These are phyloP conservation scores for Tillandsia fasciculata DNA, from an alignment of 176 grass and related monocot species.

Conservation along the genomic window DNA sequence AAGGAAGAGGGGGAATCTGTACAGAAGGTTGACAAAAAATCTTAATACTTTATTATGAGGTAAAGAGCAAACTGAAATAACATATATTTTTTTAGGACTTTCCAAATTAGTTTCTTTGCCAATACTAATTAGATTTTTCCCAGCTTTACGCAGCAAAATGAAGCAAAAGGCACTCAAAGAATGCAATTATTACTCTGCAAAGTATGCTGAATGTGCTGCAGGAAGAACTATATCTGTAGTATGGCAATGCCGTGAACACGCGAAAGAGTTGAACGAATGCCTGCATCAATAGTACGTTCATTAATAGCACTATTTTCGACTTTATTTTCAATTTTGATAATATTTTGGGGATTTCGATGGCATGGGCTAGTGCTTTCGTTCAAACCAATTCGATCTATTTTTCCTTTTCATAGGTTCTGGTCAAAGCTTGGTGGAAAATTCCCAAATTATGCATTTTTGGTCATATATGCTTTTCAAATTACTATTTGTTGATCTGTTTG, in stretches of 20 bases:
- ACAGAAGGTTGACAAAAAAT: too few relatives aligned
- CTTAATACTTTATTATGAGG: too few relatives aligned
- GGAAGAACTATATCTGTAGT: constrained; percentile 92
- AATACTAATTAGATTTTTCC: constrained; percentile 13
- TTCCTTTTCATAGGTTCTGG: too few relatives aligned
- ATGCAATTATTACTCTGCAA: constrained; percentile 69
- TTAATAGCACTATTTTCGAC: neutral
- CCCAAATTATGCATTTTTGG: too few relatives aligned
- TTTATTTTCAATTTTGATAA: neutral
- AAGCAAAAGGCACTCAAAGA: constrained; percentile 83
- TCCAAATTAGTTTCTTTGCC: neutral
- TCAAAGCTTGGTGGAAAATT: too few relatives aligned
- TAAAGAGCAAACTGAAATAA: neutral
- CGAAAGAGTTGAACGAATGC: constrained; percentile 86
- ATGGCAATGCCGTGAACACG: constrained; percentile 77
- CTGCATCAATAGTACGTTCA: constrained; percentile 87
- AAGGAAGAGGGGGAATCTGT: too few relatives aligned
- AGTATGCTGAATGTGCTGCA: constrained; percentile 84
- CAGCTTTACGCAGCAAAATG: constrained; percentile 99
- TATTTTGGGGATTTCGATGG: neutral
- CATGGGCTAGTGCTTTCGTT: neutral
- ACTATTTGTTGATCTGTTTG: too few relatives aligned
- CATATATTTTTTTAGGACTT: neutral
- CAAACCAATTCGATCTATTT: too few relatives aligned
- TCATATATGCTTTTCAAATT: too few relatives aligned